phyloP scores from a whole-genome alignment of 495 filamentous ascomycete species.

The Talaromyces ruber region DNA sequence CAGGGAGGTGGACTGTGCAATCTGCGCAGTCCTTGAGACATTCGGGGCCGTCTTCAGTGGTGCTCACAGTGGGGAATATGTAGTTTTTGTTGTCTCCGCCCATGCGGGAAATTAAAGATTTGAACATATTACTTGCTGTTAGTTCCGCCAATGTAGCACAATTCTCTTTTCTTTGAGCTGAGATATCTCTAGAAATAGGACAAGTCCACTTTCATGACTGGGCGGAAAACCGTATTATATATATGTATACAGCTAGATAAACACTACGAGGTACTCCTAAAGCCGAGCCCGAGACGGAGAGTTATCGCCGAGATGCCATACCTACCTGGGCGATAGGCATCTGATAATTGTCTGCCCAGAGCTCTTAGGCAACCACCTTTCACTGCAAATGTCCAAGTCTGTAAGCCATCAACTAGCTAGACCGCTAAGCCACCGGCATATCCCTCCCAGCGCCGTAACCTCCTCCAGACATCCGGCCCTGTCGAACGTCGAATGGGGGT shows the following conservation, averaged over 20 bases:
- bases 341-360: not conserved
- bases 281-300: not conserved
- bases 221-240: not conserved
- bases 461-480: conserved; percentile 8
- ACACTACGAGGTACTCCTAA: not conserved
- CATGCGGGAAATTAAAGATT: conserved; percentile 19
- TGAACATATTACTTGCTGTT: conserved; percentile 27
- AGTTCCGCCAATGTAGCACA: not conserved
- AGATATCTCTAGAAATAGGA: not conserved
- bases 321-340: not conserved
- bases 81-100: conserved; percentile 19
- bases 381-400: not conserved
- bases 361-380: too few relatives aligned
- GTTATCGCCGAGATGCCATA: not conserved
- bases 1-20: conserved; percentile 68
- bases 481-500: conserved; percentile 2
- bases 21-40: conserved; percentile 79
- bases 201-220: not conserved
- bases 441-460: not conserved
- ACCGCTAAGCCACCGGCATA: not conserved
- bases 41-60: conserved; percentile 67
- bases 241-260: not conserved
- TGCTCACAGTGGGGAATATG: conserved; percentile 49
- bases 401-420: not conserved
- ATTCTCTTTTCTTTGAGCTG: not conserved